phyloP scores from a whole-genome alignment of 2,329 filamentous ascomycete species.

The Myriosclerotinia scirpicola region DNA sequence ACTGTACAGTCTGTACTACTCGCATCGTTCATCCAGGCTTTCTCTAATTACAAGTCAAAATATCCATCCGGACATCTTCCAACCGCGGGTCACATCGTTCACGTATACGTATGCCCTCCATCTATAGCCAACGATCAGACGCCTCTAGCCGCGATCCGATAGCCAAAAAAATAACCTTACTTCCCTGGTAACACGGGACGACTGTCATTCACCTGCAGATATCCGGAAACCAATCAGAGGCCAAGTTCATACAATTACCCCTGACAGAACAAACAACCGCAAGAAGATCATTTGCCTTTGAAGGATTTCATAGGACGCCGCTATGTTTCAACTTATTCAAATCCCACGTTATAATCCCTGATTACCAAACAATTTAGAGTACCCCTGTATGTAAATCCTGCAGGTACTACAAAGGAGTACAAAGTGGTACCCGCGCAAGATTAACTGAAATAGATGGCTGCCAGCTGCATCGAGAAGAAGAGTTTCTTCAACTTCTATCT shows the following conservation, averaged over 20 bases:
- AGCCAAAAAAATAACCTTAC: not conserved
- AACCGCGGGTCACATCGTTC: not conserved
- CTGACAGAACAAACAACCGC: slow-evolving; percentile 4
- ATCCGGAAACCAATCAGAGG: slow-evolving; percentile 7
- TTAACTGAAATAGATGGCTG: slow-evolving; percentile 20
- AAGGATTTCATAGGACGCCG: slow-evolving; percentile 12
- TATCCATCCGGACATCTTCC: not conserved
- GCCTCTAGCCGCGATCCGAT: slow-evolving; percentile 17
- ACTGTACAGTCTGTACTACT: no score
- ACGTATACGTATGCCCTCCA: not conserved
- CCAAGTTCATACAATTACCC: slow-evolving; percentile 3
- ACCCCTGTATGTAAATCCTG: slow-evolving; percentile 5
- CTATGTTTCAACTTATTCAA: slow-evolving; percentile 16
- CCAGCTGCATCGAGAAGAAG: slow-evolving; percentile 10
- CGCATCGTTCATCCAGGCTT: not conserved
- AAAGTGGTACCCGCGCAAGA: slow-evolving; percentile 8
- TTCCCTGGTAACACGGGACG: not conserved
- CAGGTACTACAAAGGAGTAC: slow-evolving; percentile 10
- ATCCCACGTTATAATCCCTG: not conserved
- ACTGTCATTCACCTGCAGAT: not conserved
- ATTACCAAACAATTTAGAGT: not conserved
- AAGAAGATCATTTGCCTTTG: not conserved
- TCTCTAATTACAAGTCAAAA: not conserved
- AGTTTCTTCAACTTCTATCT: slow-evolving; percentile 13
- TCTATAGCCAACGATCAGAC: slow-evolving; percentile 11